Conservation (phyloP, 257 asterid species). For the Salvia hispanica region DNA sequence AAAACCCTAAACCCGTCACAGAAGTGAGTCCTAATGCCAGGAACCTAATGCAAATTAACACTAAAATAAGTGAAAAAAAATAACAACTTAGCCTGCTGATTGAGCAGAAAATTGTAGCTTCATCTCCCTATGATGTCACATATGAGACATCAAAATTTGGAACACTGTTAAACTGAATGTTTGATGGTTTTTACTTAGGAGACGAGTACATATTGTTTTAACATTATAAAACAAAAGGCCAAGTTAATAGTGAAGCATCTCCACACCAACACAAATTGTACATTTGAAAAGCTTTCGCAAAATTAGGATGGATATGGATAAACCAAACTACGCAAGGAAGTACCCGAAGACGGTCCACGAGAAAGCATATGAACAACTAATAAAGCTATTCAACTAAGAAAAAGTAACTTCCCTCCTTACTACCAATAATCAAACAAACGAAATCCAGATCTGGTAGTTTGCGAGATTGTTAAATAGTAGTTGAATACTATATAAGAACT, state of each 20-base stretch:
- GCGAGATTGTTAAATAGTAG: not conserved
- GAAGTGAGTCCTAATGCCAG: not conserved
- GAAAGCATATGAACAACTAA: not conserved
- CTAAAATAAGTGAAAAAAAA: no score
- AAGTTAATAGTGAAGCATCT: not conserved
- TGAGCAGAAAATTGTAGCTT: not conserved
- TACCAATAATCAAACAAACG: constrained; percentile 3
- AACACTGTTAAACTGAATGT: not conserved
- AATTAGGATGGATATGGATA: not conserved
- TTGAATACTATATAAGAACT: not conserved
- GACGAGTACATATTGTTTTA: not conserved
- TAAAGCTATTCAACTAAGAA: constrained; percentile 1
- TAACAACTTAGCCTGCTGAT: not conserved
- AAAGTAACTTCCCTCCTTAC: not conserved
- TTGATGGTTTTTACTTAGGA: not conserved
- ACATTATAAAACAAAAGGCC: not conserved
- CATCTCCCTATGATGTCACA: not conserved
- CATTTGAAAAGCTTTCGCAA: not conserved
- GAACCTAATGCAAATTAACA: not conserved
- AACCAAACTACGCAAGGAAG: not conserved
- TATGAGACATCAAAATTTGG: not conserved
- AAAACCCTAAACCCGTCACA: not conserved
- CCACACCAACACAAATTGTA: constrained; percentile 2
- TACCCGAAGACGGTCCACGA: not conserved
- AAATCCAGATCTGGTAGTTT: constrained; percentile 3